These are phyloP conservation scores for Hymenotorrendiella dingleyae DNA, from an alignment of 2,329 filamentous ascomycete genomes.

Conservation along the genomic window DNA sequence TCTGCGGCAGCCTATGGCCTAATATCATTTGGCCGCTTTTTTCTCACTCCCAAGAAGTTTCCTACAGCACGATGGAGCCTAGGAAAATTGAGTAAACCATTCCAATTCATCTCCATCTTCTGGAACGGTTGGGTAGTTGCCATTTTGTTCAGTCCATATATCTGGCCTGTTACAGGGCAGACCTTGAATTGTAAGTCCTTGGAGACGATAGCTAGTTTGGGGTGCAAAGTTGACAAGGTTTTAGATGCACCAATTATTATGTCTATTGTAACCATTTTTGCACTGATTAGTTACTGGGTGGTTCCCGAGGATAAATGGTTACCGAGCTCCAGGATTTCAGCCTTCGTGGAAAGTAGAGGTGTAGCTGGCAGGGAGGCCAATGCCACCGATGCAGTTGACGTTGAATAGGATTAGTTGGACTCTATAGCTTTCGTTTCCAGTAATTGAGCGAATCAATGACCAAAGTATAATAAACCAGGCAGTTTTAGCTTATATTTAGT, in stretches of 20 bases:
- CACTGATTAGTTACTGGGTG: slow-evolving; percentile 42
- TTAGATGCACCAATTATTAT: slow-evolving; percentile 46
- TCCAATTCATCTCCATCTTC: slow-evolving; percentile 41
- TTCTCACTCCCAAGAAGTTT: slow-evolving; percentile 42
- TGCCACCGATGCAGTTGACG: too few species aligned
- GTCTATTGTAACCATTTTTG: slow-evolving; percentile 42
- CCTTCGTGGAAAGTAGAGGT: slow-evolving; percentile 2
- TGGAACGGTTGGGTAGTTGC: slow-evolving; percentile 47
- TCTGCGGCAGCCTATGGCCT: slow-evolving; percentile 47
- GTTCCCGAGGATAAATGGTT: slow-evolving; percentile 42
- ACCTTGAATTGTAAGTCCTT: slow-evolving; percentile 38
- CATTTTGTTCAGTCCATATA: slow-evolving; percentile 41
- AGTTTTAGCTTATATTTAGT: too few species aligned
- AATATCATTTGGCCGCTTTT: slow-evolving; percentile 42
- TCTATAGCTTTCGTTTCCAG: too few species aligned
- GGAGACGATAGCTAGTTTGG: slow-evolving; percentile 2
- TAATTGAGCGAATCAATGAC: too few species aligned
- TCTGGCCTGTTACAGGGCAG: slow-evolving; percentile 37
- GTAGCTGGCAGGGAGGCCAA: too few species aligned
- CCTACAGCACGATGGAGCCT: slow-evolving; percentile 43
- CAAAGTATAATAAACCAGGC: too few species aligned
- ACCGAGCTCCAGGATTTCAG: slow-evolving; percentile 25
- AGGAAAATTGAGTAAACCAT: slow-evolving; percentile 39
- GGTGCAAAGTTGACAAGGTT: not conserved
- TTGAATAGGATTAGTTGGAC: too few species aligned